phyloP scores from a whole-genome alignment of 2,329 filamentous ascomycete genomes.

The Phialophora chinensis region DNA sequence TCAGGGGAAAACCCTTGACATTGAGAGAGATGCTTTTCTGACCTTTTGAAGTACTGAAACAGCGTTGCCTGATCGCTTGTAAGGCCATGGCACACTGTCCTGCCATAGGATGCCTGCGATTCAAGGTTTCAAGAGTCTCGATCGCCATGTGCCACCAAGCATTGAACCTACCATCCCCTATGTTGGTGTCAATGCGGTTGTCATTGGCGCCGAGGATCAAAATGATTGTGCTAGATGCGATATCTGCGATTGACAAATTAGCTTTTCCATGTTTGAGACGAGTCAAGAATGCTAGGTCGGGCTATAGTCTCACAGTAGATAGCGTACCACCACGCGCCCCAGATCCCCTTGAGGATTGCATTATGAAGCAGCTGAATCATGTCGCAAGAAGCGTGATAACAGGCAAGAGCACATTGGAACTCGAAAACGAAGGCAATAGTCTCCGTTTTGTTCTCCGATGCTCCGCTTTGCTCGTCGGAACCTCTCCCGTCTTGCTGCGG shows the following conservation, averaged over 20 bases:
- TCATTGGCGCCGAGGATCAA: neutral
- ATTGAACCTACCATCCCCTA: neutral
- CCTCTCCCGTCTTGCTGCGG: neutral
- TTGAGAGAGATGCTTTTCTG: too few relatives aligned
- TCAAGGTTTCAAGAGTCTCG: constrained; percentile 3
- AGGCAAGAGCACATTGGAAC: neutral
- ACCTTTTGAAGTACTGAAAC: neutral
- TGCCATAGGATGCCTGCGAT: constrained; percentile 12
- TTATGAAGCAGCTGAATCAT: neutral
- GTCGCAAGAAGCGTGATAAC: neutral
- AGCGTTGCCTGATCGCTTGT: constrained; percentile 8
- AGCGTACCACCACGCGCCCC: constrained; percentile 15
- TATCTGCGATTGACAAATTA: neutral
- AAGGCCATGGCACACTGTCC: constrained; percentile 11
- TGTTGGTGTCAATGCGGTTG: neutral
- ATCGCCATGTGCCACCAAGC: neutral
- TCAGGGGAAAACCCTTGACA: neutral
- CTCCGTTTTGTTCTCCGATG: neutral
- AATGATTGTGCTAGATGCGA: neutral
- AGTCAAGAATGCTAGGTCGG: neutral
- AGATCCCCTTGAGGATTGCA: neutral
- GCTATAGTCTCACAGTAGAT: constrained; percentile 9
- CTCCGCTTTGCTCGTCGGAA: neutral
- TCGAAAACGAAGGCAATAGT: neutral
- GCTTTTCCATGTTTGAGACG: neutral